Evolutionary conservation across 768 basidiomycete genomes (phyloP).

Genomic region (Imleria badia): DNA sequence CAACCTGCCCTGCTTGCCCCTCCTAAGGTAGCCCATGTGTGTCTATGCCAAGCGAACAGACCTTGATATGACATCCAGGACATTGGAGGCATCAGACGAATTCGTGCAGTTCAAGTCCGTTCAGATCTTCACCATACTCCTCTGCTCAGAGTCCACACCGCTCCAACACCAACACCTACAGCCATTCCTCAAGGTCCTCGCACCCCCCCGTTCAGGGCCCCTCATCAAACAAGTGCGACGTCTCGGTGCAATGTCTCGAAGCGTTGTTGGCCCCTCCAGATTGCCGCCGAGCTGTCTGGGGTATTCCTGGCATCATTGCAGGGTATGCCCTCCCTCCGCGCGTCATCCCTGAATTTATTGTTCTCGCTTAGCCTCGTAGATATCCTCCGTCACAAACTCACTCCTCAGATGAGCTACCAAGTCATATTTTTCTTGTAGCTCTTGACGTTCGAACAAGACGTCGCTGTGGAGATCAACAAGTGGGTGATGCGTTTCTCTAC

Average conservation of each 20-base stretch:
- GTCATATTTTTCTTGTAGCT: conserved; percentile 93
- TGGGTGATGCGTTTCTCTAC: conserved; percentile 34
- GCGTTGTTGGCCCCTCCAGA: conserved; percentile 79
- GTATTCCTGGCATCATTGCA: conserved; percentile 59
- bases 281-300: conserved; percentile 81
- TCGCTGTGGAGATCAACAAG: conserved; percentile 89
- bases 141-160: conserved; percentile 56
- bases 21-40: conserved; percentile 62
- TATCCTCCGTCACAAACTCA: conserved; percentile 74
- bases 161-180: conserved; percentile 53
- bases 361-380: conserved; percentile 64
- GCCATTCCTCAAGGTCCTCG: conserved; percentile 59
- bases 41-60: not conserved
- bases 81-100: conserved; percentile 84
- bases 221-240: conserved; percentile 72
- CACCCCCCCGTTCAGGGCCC: conserved; percentile 60
- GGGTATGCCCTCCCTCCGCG: conserved; percentile 46
- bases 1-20: conserved; percentile 76
- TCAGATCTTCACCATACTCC: conserved; percentile 83
- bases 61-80: conserved; percentile 42
- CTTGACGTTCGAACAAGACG: conserved; percentile 82
- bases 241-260: conserved; percentile 90
- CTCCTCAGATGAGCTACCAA: conserved; percentile 96
- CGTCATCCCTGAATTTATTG: not conserved
- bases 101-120: conserved; percentile 91